A percentile compares a stretch with the other conserved stretches of the same genome.
Conservation (phyloP, 2,329 filamentous ascomycete genomes). For the Byssothecium circinans region DNA sequence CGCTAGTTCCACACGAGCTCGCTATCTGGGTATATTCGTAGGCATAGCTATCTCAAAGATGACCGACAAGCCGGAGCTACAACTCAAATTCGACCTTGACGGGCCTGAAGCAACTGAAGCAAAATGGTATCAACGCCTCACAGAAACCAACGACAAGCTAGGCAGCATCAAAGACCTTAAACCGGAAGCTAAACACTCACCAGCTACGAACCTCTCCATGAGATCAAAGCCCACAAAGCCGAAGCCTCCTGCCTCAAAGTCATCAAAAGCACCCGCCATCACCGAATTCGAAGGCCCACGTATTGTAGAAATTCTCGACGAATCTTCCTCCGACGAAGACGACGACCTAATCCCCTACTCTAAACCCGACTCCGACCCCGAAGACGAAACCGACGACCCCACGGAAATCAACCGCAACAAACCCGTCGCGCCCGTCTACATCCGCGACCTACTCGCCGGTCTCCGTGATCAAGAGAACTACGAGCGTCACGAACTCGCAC, state of each 20-base stretch:
- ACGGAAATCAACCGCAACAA: slow-evolving; percentile 84
- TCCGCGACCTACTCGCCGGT: slow-evolving; percentile 78
- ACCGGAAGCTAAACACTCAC: slow-evolving; percentile 5
- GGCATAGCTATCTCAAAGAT: slow-evolving; percentile 72
- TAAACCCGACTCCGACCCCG: slow-evolving; percentile 84
- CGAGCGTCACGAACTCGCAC: slow-evolving; percentile 78
- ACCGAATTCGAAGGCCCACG: slow-evolving; percentile 44
- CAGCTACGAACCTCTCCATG: not conserved
- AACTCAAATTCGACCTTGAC: slow-evolving; percentile 81
- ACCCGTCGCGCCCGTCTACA: slow-evolving; percentile 82
- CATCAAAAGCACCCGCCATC: slow-evolving; percentile 13
- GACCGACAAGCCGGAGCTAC: slow-evolving; percentile 66
- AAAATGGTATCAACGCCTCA: slow-evolving; percentile 71
- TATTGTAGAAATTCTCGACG: slow-evolving; percentile 57
- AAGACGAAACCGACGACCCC: slow-evolving; percentile 92
- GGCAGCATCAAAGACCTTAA: slow-evolving; percentile 47
- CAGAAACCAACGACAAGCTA: slow-evolving; percentile 62
- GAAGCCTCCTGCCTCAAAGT: slow-evolving; percentile 8
- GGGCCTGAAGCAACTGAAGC: slow-evolving; percentile 75
- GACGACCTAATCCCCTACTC: slow-evolving; percentile 73
- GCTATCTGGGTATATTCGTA: slow-evolving; percentile 85
- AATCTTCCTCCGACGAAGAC: slow-evolving; percentile 48
- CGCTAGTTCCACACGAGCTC: slow-evolving; percentile 71
- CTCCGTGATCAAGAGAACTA: slow-evolving; percentile 81
- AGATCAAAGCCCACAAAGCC: not conserved